A percentile compares a stretch with the other conserved stretches of the same genome.
Conservation (phyloP, 306 rosid genomes). For the Citrullus colocynthis region DNA sequence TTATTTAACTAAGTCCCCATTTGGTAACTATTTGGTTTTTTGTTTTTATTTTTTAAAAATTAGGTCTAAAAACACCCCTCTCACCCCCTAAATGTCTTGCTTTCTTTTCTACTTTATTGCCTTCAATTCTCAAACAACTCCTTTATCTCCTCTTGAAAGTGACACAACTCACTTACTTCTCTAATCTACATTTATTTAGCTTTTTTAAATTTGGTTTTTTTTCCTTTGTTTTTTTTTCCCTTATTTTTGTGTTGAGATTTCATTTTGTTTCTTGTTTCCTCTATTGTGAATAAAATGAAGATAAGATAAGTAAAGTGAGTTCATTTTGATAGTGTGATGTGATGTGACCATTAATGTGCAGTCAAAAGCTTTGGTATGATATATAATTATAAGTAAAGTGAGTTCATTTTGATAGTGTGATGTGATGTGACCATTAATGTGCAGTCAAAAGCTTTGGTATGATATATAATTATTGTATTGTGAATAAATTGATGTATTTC, state of each 20-base stretch:
- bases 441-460: background rate
- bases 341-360: background rate
- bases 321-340: too few relatives aligned
- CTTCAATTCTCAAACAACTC: conserved; percentile 34
- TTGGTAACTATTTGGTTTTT: too few relatives aligned
- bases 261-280: too few relatives aligned
- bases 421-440: background rate
- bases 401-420: background rate
- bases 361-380: background rate
- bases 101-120: conserved; percentile 6
- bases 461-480: too few relatives aligned
- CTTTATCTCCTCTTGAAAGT: conserved; percentile 4
- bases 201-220: too few relatives aligned
- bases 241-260: background rate
- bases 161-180: background rate
- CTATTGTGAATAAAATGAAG: too few relatives aligned
- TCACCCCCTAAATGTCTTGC: too few relatives aligned
- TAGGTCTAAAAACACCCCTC: too few relatives aligned
- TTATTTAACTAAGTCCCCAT: too few relatives aligned
- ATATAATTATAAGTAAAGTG: background rate
- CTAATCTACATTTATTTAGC: background rate
- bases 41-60: too few relatives aligned
- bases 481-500: too few relatives aligned
- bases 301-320: background rate
- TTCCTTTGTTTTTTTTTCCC: background rate